Evolutionary conservation across 2,329 filamentous ascomycete genomes (phyloP), one percentile per base, ranked within the genome.

Genomic region (Chaetomium olivaceum): DNA sequence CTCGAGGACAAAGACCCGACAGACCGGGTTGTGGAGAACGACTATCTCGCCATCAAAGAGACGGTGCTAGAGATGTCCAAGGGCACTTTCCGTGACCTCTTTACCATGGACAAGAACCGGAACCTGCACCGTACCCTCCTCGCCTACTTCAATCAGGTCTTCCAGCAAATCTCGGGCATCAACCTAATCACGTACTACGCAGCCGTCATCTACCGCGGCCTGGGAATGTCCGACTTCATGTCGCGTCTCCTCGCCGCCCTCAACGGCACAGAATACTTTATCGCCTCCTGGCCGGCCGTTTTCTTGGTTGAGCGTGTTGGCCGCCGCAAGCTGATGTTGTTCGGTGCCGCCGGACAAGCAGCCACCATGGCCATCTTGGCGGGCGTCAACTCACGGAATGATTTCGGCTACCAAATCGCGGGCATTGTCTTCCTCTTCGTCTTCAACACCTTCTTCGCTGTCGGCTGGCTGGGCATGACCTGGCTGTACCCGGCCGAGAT

Each of bases 361-460:
- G 76, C 89, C 25, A 80, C 82, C 2, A 91, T 91, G 70, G 85
- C 82, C 0, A 79, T 92, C 67, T 86, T 91, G n/a, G 90, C 90
- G 52, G 86, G 86, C 0, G 83, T 82, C 1, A 81, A 64, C 56
- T 66, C 67, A 27, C 58, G 57, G 12, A 66, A 69, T 0, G 69
- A 73, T 0, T 73, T 66, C 7, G 61, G 67, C 0, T 73, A 72
- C 43, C 70, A 77, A 16, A 72, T 77, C 21, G 72, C 70, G 14
- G 76, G 73, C 6, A 73, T 79, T 39, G 76, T 77, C 7, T 78
- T 81, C 61, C 72, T 85, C 3, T 84, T 85, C 65, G 73, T 84
- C 23, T 85, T 84, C 74, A 84, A 85, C 72, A 80, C 80, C 1
- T 81, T 84, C 70, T 85, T 85, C 65, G 81, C 81, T 4, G 67